Conservation (phyloP, 345 rosid genomes). For the Luvunga scandens region DNA sequence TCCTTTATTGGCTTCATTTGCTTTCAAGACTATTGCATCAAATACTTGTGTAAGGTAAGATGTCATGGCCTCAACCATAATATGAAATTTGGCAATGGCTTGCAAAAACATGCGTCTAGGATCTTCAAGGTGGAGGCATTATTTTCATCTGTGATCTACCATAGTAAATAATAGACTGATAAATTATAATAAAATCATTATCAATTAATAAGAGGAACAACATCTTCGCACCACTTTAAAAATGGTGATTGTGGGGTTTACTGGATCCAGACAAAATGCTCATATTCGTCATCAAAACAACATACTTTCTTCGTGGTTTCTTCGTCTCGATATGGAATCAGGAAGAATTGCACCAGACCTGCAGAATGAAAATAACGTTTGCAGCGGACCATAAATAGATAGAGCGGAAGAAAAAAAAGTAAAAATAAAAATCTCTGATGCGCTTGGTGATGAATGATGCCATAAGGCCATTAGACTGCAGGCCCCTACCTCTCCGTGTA, state of each 20-base stretch:
- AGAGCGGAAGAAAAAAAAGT: background rate
- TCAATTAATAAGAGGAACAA: background rate
- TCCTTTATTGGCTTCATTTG: slow-evolving; percentile 1
- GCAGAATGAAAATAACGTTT: background rate
- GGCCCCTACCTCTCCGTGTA: slow-evolving; percentile 6
- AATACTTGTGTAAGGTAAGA: slow-evolving; percentile 17
- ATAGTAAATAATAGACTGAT: no score
- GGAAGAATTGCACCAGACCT: slow-evolving; percentile 1
- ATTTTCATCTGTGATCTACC: background rate
- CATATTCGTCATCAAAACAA: background rate
- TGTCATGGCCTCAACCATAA: slow-evolving; percentile 21
- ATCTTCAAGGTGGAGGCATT: background rate
- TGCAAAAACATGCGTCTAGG: background rate
- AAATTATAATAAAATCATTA: background rate
- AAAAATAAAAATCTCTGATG: background rate
- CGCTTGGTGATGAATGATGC: background rate
- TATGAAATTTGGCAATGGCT: background rate
- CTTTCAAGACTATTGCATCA: background rate
- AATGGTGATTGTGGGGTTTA: background rate
- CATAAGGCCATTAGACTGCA: slow-evolving; percentile 4
- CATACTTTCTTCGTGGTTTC: background rate
- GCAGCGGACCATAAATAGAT: slow-evolving; percentile 6
- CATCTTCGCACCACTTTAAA: background rate
- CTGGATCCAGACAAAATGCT: slow-evolving; percentile 10
- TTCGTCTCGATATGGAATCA: background rate